Evolutionary conservation across 495 filamentous ascomycete species (phyloP).

Genomic region (Sabuloglossum arenarium): DNA sequence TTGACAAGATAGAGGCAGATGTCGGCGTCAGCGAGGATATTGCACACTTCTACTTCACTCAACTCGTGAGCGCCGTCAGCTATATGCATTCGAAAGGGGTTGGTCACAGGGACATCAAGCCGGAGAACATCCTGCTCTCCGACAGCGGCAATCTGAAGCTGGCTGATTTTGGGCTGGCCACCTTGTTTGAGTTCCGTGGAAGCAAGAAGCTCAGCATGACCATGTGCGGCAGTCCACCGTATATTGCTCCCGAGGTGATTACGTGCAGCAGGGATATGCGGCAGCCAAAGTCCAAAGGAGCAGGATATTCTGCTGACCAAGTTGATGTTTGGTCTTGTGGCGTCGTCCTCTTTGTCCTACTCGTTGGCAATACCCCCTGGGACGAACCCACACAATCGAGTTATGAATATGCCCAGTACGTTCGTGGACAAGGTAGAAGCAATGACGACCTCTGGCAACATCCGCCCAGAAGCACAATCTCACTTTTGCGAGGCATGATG

Average conservation of each 20-base stretch:
- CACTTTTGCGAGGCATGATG: conserved; percentile 89
- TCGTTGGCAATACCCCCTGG: conserved; percentile 96
- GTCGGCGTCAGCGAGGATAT: conserved; percentile 81
- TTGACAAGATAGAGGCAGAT: conserved; percentile 98
- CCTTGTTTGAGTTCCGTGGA: conserved; percentile 78
- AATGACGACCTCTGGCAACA: conserved; percentile 73
- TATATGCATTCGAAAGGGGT: conserved; percentile 91
- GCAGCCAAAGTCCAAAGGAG: conserved; percentile 8
- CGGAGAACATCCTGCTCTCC: conserved; percentile 73
- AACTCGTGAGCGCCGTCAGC: conserved; percentile 72
- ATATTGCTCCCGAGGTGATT: conserved; percentile 91
- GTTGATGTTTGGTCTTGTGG: conserved; percentile 96
- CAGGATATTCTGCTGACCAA: conserved; percentile 61
- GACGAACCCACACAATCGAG: conserved; percentile 56
- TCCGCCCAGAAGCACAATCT: conserved; percentile 54
- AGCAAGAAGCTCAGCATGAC: conserved; percentile 58
- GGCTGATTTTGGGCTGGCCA: conserved; percentile 90
- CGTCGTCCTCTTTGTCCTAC: conserved; percentile 83
- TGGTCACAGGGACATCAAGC: conserved; percentile 77
- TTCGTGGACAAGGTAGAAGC: conserved; percentile 52
- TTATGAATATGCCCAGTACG: conserved; percentile 16
- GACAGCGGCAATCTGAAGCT: conserved; percentile 77
- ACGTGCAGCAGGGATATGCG: conserved; percentile 17
- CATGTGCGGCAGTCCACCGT: conserved; percentile 90
- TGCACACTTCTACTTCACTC: conserved; percentile 88